These are phyloP conservation scores for Curvularia hawaiiensis DNA, from an alignment of 2,329 filamentous ascomycete genomes.

Conservation along the genomic window DNA sequence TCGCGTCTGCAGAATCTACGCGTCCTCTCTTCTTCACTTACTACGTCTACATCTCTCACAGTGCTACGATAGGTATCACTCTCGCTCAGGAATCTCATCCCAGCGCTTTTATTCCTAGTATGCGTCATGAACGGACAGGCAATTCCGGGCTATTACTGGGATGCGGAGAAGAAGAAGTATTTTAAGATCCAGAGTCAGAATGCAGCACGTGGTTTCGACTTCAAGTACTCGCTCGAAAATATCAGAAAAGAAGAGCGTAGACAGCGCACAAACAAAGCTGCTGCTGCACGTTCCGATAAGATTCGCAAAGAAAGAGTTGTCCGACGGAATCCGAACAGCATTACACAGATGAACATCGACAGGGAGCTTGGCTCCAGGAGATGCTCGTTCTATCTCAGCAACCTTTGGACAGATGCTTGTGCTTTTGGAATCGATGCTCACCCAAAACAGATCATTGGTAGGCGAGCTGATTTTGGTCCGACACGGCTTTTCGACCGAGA, in stretches of 20 bases:
- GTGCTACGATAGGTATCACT: background rate
- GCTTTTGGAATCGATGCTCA: slow-evolving; percentile 18
- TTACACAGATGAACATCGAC: slow-evolving; percentile 28
- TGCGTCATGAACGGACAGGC: slow-evolving; percentile 46
- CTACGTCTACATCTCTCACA: background rate
- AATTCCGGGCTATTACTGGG: slow-evolving; percentile 57
- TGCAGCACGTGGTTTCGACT: slow-evolving; percentile 36
- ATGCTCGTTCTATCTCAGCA: slow-evolving; percentile 25
- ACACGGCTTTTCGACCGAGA: slow-evolving; percentile 40
- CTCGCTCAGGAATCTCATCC: background rate
- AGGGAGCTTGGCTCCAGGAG: slow-evolving; percentile 35
- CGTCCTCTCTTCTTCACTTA: background rate
- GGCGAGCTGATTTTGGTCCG: background rate
- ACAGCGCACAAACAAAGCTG: slow-evolving; percentile 23
- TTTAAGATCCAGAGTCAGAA: slow-evolving; percentile 52
- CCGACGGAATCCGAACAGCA: slow-evolving; percentile 21
- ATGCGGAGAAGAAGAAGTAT: slow-evolving; percentile 56
- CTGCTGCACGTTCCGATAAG: slow-evolving; percentile 15
- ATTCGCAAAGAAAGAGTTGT: slow-evolving; percentile 34
- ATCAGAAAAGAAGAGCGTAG: slow-evolving; percentile 45
- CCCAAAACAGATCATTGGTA: slow-evolving; percentile 18
- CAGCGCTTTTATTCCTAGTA: background rate
- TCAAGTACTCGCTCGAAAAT: slow-evolving; percentile 51
- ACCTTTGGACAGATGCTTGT: slow-evolving; percentile 37
- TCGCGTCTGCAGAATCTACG: background rate